Evolutionary conservation across 2,329 filamentous ascomycete species (phyloP), one percentile per base, ranked within the genome.

Genomic region (Arthrobotrys musiformis): DNA sequence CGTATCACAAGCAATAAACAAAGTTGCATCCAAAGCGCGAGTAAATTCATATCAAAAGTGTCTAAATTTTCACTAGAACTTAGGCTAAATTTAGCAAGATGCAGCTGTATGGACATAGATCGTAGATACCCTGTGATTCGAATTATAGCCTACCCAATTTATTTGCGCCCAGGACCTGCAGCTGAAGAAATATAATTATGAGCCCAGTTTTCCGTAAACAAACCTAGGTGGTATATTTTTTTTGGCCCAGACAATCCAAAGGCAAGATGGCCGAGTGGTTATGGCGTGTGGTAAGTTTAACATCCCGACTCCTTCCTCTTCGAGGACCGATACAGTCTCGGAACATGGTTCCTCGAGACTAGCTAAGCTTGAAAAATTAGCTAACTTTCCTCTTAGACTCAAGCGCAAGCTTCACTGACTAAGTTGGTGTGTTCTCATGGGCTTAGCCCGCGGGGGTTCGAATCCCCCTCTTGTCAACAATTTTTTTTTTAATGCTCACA

Each of bases 191-290:
- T 37, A 13, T 37, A 37, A 8, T 11, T 9, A 8, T n/a, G 4
- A 7, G 4, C 30, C 15, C 13, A 40, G 15, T n/a, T 40, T 40
- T 40, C 37, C 37, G 15, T 40, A n/a, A 19, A 42, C n/a, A 17
- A 42, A 42, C n/a, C 2, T 42, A 42, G 40, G n/a, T 6, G n/a
- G 13, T 40, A 42, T 19, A 19, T 4, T 17, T 19, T 30, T 50
- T 40, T 40, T 7, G 19, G 33, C 54, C 6, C 33, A 58, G 19
- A 58, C 52, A 26, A 48, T 48, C 26, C 24, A 17, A 62, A 17
- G 24, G 35, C 67, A 63, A 62, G 64, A 68, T 68, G 64, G 64
- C 64, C 64, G 64, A 68, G 64, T 68, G 64, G 64, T 68, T 68
- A 58, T 68, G 64, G 64, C 64, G 50, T 68, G 50, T 68, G 64